Evolutionary conservation across 306 rosid species (phyloP).

Genomic region (Cicer chorassanicum): DNA sequence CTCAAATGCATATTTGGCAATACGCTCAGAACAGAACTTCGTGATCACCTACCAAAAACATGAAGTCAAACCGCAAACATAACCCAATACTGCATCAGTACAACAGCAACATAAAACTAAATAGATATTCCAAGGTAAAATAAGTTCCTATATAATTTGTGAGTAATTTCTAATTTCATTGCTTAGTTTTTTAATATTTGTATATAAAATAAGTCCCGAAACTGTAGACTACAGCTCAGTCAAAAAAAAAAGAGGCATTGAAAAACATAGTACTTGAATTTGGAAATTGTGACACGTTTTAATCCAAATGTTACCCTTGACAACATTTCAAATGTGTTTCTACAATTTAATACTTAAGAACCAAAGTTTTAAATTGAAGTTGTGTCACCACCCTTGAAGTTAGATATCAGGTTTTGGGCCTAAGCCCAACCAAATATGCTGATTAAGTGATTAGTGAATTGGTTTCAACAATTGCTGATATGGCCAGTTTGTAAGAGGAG

Average conservation of each 20-base stretch:
- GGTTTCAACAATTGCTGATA: not conserved
- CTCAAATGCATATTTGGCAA: constrained; percentile 89
- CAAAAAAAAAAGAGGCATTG: not conserved
- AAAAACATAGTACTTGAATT: not conserved
- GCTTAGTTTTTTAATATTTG: not conserved
- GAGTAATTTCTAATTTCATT: constrained; percentile 10
- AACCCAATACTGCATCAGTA: not conserved
- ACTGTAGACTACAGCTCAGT: not conserved
- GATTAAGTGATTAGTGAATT: not conserved
- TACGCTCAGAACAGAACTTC: constrained; percentile 89
- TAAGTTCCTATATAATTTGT: not conserved
- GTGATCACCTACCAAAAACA: constrained; percentile 74
- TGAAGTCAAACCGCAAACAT: constrained; percentile 41
- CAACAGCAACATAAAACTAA: not conserved
- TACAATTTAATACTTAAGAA: not conserved
- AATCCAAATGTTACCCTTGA: not conserved
- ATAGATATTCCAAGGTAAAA: not conserved
- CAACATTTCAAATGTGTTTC: not conserved
- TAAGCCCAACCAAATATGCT: not conserved
- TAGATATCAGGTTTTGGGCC: not conserved
- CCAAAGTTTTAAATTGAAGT: not conserved
- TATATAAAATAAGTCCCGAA: not conserved
- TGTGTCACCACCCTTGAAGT: not conserved
- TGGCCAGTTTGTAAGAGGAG: not conserved
- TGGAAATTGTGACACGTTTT: not conserved